Conservation (phyloP, 208 protist genomes). For the Herpetomonas samuelpessoai region DNA sequence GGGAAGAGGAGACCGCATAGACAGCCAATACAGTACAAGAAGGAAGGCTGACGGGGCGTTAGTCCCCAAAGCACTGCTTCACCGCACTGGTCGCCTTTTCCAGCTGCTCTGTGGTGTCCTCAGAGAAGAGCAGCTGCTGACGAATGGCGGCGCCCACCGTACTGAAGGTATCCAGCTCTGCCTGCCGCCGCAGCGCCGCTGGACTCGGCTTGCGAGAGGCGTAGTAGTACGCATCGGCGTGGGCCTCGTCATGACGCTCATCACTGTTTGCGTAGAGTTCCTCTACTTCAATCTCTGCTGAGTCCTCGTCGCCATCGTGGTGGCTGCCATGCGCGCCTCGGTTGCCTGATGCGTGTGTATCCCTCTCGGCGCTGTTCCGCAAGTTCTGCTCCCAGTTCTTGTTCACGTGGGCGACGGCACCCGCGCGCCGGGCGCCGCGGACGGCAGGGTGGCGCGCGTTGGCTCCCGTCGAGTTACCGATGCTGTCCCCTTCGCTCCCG, state of each 20-base stretch:
- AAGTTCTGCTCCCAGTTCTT: background rate
- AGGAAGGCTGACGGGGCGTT: too few relatives aligned
- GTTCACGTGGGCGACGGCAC: background rate
- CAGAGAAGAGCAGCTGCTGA: constrained; percentile 33
- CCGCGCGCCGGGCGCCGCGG: background rate
- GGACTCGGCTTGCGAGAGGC: background rate
- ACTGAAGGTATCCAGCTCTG: constrained; percentile 32
- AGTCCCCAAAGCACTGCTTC: constrained; percentile 6
- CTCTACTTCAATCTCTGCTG: background rate
- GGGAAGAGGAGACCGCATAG: too few relatives aligned
- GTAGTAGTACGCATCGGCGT: background rate
- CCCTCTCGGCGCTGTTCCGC: too few relatives aligned
- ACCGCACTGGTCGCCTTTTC: constrained; percentile 21
- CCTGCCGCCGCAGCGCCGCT: background rate
- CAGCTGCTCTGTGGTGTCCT: constrained; percentile 31
- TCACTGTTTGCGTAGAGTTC: too few relatives aligned
- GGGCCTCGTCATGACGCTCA: background rate
- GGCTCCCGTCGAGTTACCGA: background rate
- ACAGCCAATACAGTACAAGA: too few relatives aligned
- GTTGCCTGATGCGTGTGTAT: too few relatives aligned
- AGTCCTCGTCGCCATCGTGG: constrained; percentile 4
- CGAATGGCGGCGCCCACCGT: constrained; percentile 37
- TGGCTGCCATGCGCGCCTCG: too few relatives aligned
- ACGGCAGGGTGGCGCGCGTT: too few relatives aligned
- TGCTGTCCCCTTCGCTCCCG: background rate